These are phyloP conservation scores for Daucus carota DNA, from an alignment of 129 eudicot species.

Conservation along the genomic window DNA sequence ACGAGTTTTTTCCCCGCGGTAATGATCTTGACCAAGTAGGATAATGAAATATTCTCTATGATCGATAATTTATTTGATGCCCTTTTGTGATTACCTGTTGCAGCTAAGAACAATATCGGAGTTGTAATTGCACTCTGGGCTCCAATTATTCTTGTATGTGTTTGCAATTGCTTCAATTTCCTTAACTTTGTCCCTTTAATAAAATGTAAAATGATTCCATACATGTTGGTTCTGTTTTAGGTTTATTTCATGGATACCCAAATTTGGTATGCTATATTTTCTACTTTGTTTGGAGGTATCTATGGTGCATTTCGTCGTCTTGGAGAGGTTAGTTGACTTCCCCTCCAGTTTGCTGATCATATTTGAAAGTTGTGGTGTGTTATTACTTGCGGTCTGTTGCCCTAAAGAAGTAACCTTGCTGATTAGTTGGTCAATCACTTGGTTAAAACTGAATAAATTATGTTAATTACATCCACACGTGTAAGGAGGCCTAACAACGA, in stretches of 20 bases:
- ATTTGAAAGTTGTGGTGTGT: neutral
- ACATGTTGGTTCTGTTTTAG: slow-evolving; percentile 27
- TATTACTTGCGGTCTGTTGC: neutral
- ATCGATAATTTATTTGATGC: neutral
- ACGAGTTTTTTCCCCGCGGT: slow-evolving; percentile 96
- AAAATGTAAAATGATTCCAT: neutral
- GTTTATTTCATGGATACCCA: slow-evolving; percentile 98
- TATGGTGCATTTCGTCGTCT: slow-evolving; percentile 99
- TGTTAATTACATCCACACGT: neutral
- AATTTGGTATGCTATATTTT: slow-evolving; percentile 99
- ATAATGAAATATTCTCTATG: neutral
- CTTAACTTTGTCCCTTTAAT: neutral
- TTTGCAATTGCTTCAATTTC: neutral
- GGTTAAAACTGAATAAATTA: neutral
- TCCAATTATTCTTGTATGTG: slow-evolving; percentile 76
- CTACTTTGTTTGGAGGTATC: slow-evolving; percentile 93
- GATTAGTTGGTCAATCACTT: neutral
- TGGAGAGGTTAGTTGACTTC: slow-evolving; percentile 68
- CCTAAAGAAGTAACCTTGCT: neutral
- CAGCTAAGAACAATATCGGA: slow-evolving; percentile 89
- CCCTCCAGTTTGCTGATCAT: neutral
- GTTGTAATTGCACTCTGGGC: slow-evolving; percentile 96
- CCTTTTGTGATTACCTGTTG: slow-evolving; percentile 20
- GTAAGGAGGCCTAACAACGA: neutral
- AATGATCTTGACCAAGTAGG: slow-evolving; percentile 15